These are phyloP conservation scores for Kalanchoe fedtschenkoi DNA, from an alignment of 164 flowering plant genomes.

Conservation along the genomic window DNA sequence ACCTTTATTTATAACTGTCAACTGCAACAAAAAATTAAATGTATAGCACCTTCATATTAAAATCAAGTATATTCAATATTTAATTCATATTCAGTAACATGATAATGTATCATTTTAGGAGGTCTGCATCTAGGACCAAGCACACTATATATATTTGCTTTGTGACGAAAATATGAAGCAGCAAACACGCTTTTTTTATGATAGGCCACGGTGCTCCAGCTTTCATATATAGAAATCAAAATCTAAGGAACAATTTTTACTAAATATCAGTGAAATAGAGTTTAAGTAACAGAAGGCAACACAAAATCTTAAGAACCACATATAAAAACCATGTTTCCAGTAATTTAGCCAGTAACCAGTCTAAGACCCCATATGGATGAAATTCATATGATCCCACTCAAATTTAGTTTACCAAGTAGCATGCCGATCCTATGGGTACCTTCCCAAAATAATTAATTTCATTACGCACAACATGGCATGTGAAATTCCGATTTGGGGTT, in stretches of 20 bases:
- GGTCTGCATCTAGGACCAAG: not conserved
- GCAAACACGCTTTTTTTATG: not conserved
- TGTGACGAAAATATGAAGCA: not conserved
- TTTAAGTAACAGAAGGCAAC: not conserved
- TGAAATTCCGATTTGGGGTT: too few relatives aligned
- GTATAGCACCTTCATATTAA: too few relatives aligned
- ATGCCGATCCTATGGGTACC: not conserved
- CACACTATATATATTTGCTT: not conserved
- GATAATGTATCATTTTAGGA: not conserved
- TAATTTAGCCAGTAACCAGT: not conserved
- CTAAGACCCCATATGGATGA: not conserved
- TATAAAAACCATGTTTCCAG: not conserved
- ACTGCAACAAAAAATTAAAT: constrained; percentile 27
- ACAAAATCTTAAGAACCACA: not conserved
- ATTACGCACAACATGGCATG: too few relatives aligned
- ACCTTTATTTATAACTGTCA: constrained; percentile 55
- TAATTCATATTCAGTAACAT: not conserved
- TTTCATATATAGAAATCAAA: not conserved
- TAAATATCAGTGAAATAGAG: not conserved
- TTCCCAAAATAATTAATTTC: not conserved
- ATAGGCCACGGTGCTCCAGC: not conserved
- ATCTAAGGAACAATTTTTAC: not conserved
- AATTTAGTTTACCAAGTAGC: not conserved
- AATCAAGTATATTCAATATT: too few relatives aligned
- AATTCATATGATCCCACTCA: not conserved